These are phyloP conservation scores for Elasticomyces elasticus DNA, from an alignment of 495 filamentous ascomycete species.

Conservation along the genomic window DNA sequence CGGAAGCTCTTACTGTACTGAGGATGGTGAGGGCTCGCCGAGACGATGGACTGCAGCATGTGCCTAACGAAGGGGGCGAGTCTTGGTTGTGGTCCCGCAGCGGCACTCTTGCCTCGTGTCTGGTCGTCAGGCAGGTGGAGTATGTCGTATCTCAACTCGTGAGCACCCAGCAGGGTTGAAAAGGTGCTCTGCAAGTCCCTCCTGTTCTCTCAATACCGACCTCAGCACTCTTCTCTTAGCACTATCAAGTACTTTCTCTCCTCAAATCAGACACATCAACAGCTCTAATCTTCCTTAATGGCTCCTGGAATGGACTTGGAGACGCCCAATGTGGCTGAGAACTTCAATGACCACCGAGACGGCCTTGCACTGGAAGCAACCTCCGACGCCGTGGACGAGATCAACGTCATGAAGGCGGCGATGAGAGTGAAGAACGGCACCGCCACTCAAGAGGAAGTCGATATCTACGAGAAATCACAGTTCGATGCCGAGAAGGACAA, in stretches of 20 bases:
- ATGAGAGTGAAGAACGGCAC: conserved; percentile 38
- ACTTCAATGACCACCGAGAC: conserved; percentile 38
- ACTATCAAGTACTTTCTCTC: neutral
- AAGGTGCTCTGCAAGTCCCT: neutral
- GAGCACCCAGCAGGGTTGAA: neutral
- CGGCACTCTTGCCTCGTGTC: neutral
- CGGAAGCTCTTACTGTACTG: neutral
- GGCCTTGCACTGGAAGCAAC: conserved; percentile 67
- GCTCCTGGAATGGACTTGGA: conserved; percentile 30
- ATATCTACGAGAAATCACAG: conserved; percentile 50
- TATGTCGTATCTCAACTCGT: neutral
- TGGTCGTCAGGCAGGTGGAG: neutral
- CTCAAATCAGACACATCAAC: neutral
- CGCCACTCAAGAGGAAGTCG: conserved; percentile 36
- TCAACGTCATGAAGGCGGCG: conserved; percentile 62
- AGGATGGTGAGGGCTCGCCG: neutral
- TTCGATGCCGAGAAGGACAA: conserved; percentile 77
- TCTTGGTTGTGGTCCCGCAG: neutral
- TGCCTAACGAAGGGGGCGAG: neutral
- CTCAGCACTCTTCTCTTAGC: neutral
- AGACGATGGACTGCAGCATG: neutral
- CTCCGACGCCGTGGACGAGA: conserved; percentile 69
- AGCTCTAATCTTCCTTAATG: conserved; percentile 24
- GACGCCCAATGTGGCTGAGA: conserved; percentile 23
- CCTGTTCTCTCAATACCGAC: neutral